Percentiles rank a stretch among this genome's conserved stretches.
phyloP scores from a whole-genome alignment of 148 eudicot species.

The Rhododendron simsii region DNA sequence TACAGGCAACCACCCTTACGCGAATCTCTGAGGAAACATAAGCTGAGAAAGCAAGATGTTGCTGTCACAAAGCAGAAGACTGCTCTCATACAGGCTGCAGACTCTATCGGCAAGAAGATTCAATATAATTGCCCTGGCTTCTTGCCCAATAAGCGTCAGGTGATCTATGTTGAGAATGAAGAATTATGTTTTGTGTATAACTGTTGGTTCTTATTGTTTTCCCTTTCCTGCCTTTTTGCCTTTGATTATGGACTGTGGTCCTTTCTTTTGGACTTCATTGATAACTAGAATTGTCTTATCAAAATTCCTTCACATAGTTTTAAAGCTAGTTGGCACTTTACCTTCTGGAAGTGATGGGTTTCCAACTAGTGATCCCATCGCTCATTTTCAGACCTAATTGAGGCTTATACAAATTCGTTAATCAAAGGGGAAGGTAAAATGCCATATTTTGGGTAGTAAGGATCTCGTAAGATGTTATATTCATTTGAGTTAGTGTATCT shows the following conservation, averaged over 20 bases:
- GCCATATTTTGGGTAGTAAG: neutral
- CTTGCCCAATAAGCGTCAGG: conserved; percentile 91
- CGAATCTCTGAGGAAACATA: conserved; percentile 78
- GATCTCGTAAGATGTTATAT: neutral
- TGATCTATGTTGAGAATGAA: conserved; percentile 22
- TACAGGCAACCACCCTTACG: conserved; percentile 90
- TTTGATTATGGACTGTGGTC: neutral
- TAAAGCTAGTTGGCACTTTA: neutral
- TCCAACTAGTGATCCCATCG: neutral
- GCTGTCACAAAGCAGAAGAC: conserved; percentile 78
- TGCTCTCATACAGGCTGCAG: conserved; percentile 77
- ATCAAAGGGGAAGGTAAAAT: neutral
- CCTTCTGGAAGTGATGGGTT: conserved; percentile 5
- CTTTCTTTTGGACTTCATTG: neutral
- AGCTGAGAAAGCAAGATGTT: conserved; percentile 80
- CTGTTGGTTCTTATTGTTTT: conserved; percentile 2
- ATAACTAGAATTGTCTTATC: conserved; percentile 6
- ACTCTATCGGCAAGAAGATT: conserved; percentile 74
- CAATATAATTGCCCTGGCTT: conserved; percentile 89
- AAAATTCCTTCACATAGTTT: neutral
- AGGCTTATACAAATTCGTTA: neutral
- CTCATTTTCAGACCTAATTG: neutral
- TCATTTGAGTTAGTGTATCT: neutral
- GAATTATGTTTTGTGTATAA: neutral
- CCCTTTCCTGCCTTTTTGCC: neutral